Evolutionary conservation across 1,284 basidiomycete genomes (phyloP).

Genomic region (Somion occarium): DNA sequence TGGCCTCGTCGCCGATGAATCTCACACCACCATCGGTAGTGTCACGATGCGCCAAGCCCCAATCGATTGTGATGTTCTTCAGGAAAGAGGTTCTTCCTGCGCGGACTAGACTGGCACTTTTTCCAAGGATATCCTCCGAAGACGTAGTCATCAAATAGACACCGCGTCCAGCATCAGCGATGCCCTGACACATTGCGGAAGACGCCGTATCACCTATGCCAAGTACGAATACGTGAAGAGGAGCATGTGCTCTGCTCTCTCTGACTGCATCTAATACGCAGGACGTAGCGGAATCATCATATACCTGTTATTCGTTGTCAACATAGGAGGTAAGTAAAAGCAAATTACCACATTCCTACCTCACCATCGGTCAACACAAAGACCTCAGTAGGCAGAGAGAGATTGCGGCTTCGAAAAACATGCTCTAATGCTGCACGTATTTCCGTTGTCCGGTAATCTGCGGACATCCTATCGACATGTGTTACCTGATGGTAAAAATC

Average conservation of each 20-base stretch:
- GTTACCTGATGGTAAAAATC: slow-evolving; percentile 14
- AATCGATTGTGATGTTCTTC: slow-evolving; percentile 42
- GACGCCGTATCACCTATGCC: slow-evolving; percentile 50
- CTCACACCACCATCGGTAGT: slow-evolving; percentile 6
- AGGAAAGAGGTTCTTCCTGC: slow-evolving; percentile 44
- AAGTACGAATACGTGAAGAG: slow-evolving; percentile 46
- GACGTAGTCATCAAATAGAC: slow-evolving; percentile 40
- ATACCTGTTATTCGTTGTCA: slow-evolving; percentile 3
- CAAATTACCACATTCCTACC: slow-evolving; percentile 3
- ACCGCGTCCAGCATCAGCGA: slow-evolving; percentile 51
- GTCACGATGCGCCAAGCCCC: slow-evolving; percentile 30
- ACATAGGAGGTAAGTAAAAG: not conserved
- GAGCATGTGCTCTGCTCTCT: slow-evolving; percentile 16
- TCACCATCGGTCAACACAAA: slow-evolving; percentile 37
- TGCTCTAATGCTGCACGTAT: slow-evolving; percentile 33
- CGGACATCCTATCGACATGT: slow-evolving; percentile 35
- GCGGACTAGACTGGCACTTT: slow-evolving; percentile 44
- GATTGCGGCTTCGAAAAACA: slow-evolving; percentile 30
- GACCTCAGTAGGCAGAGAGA: slow-evolving; percentile 34
- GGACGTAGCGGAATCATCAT: not conserved
- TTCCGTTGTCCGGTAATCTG: slow-evolving; percentile 45
- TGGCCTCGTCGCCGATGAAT: slow-evolving; percentile 14
- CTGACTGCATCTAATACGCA: slow-evolving; percentile 9
- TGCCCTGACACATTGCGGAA: slow-evolving; percentile 42
- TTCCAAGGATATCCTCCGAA: slow-evolving; percentile 40